Base-by-base conservation (phyloP, 768 basidiomycete genomes). In the Daedaleopsis sinensis region DNA sequence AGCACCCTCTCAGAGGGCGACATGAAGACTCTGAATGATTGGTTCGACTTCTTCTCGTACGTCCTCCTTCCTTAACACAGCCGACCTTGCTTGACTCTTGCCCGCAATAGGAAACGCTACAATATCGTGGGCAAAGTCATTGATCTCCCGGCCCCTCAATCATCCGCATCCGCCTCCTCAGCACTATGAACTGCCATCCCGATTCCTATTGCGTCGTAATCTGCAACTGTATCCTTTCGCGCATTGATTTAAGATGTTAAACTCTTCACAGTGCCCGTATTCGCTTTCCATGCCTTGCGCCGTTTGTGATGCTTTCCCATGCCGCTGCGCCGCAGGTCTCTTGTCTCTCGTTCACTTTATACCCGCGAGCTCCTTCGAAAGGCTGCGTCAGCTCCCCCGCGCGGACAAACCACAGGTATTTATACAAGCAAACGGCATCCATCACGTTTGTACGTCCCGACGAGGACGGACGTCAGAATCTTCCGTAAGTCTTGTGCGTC, bases 11-110 rank as follows among this genome's bases (percentile, higher is more conserved):
- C 83, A 46, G 87, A 86, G 62, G 83, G 84, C 62, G 91, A 96
- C 67, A 74, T 71, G 73, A 91, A 91, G 74, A 89, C 90, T 0
- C 80, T 98, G 61, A 82, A 95, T 59, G 93, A 96, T 64, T 98
- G 96, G 96, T 81, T 90, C 71, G 68, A 79, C 16, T 98, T 96
- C 79, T 97, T 96, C 76, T 71, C 78, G 88, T 96, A 38, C 19
- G 52, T 56, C 38, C 27, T 55, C 51, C 16, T 24, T 12, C 10
- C 35, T 32, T 50, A 3, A 32, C 52, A 32, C 52, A 24, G 24
- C 43, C 39, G 23, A 54, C 23, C 56, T n/a, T 39, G 43, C 19
- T 47, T n/a, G 42, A 5, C 35, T 23, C 36, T 19, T 16, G 32
- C 8, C 42, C 2, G 15, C 8, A 61, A 24, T 67, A 90, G 88